Evolutionary conservation across 768 basidiomycete genomes (phyloP).

Genomic region (Suillus cothurnatus): DNA sequence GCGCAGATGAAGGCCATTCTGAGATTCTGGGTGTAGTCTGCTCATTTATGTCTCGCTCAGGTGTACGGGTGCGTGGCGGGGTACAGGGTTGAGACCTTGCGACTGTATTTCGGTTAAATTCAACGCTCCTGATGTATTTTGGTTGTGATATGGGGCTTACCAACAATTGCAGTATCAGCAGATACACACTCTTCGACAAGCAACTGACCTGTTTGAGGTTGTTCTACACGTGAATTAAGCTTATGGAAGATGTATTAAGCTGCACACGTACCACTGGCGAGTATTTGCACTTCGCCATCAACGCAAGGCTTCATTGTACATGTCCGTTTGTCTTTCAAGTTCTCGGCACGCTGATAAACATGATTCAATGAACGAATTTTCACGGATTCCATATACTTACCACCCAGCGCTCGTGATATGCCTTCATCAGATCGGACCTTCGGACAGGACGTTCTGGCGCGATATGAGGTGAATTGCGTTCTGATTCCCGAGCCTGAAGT

Average conservation of each 20-base stretch:
- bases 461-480: not conserved
- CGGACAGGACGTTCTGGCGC: not conserved
- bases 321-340: too few relatives aligned
- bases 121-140: not conserved
- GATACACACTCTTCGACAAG: conserved; percentile 6
- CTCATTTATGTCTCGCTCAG: conserved; percentile 13
- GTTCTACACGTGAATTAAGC: not conserved
- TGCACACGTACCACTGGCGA: not conserved
- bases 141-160: not conserved
- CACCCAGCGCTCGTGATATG: not conserved
- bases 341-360: not conserved
- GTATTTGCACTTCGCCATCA: not conserved
- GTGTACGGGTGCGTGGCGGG: conserved; percentile 13
- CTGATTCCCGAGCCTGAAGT: conserved; percentile 7
- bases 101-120: not conserved
- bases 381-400: not conserved
- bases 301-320: not conserved
- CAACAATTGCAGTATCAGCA: not conserved
- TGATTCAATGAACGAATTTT: not conserved
- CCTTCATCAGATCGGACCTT: not conserved
- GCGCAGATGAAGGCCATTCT: conserved; percentile 31
- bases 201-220: not conserved
- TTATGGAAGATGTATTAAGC: too few relatives aligned
- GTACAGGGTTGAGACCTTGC: conserved; percentile 2
- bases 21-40: conserved; percentile 27